Base-by-base conservation (phyloP, 192 early-diverging fungal species). In the Diversispora epigaea region DNA sequence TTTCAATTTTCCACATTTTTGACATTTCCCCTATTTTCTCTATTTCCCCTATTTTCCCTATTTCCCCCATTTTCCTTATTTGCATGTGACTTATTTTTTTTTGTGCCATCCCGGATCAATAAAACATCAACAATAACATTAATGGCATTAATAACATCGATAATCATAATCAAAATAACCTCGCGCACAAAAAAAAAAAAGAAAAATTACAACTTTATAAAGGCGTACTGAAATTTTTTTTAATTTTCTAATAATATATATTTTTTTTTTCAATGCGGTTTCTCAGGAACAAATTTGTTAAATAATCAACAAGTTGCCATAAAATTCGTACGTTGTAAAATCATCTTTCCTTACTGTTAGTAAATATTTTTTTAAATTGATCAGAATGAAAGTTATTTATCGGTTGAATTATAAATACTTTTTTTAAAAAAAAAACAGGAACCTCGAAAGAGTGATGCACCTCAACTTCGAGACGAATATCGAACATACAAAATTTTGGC, bases 401-500 rank as follows among this genome's bases (percentile, higher is more conserved):
- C 44, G 8, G 19, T 64, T 67, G 47, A 45, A 45, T 45, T 45
- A 32, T 4, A 47, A 67, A 47, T 22, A 47, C 12, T 40, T 63
- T 17, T 55, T 55, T 32, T 32, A 32, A 32, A 32, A 21, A 68
- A 52, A 64, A 71, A 49, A 21, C 39, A 75, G 71, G 93, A 99
- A 83, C 93, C 93, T 72, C 86, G 95, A 73, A 99, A 99, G 84
- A 92, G 91, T 47, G 97, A 99, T 73, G 96, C 97, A 19, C 97
- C 97, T 17, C 97, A 99, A 84, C 86, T 99, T 32, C 86, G 94
- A 50, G 97, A 99, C 77, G 97, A 99, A 81, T 97, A 92, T 77
- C 81, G 95, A 68, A 96, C 95, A 60, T 99, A 96, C 86, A 95
- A 96, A 80, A 92, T 99, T 47, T 85, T 99, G 68, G 88, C 90